These are phyloP conservation scores for Tetrapyrgos nigripes DNA, from an alignment of 1,284 basidiomycete genomes.

Conservation along the genomic window DNA sequence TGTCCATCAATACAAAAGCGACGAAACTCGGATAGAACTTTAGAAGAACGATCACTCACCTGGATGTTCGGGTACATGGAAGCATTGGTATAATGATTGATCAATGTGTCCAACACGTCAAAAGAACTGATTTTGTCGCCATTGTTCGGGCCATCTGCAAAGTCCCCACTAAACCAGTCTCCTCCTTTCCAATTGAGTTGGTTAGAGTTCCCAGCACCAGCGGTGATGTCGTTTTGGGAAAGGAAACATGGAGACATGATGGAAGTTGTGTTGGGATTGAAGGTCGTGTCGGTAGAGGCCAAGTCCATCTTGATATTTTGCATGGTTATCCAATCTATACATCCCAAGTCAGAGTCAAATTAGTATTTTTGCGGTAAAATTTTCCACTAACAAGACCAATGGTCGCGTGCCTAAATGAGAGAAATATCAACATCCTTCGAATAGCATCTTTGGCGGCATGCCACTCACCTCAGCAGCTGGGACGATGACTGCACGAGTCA, in stretches of 20 bases:
- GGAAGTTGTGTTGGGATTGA: conserved; percentile 1
- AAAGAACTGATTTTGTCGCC: background rate
- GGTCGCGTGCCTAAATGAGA: conserved; percentile 1
- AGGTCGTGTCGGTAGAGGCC: background rate
- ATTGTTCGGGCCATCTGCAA: background rate
- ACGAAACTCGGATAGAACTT: background rate
- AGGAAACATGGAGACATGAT: conserved; percentile 9
- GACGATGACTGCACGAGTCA: conserved; percentile 6
- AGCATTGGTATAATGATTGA: conserved; percentile 2
- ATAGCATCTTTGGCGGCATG: background rate
- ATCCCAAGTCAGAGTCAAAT: background rate
- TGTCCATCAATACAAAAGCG: background rate
- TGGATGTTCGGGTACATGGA: conserved; percentile 1
- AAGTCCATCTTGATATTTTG: conserved; percentile 2
- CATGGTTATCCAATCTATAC: conserved; percentile 1
- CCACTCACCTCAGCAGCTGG: background rate
- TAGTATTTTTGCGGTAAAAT: no score
- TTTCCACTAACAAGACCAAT: conserved; percentile 5
- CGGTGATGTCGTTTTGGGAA: conserved; percentile 1
- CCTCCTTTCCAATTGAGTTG: background rate
- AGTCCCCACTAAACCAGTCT: conserved; percentile 6
- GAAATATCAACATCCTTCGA: background rate
- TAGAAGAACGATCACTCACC: no score
- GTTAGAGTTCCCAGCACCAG: background rate
- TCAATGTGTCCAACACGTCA: conserved; percentile 4